phyloP scores from a whole-genome alignment of 2,329 filamentous ascomycete genomes.

The Nectriaceae sp. region DNA sequence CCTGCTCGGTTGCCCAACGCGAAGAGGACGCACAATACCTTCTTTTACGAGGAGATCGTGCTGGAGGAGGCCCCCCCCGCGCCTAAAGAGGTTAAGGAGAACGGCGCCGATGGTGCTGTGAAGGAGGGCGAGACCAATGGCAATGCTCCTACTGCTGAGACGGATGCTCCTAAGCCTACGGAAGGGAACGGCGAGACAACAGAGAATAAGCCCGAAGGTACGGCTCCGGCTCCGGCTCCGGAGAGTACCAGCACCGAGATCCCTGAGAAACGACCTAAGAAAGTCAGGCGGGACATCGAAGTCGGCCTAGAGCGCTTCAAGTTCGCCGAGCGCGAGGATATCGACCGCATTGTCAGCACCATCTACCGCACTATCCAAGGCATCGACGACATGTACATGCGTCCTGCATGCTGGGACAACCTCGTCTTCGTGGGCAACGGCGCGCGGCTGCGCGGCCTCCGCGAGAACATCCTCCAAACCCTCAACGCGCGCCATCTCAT shows the following conservation, averaged over 20 bases:
- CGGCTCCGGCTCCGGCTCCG: constrained; percentile 1
- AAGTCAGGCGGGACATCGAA: constrained; percentile 68
- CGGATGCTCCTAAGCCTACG: constrained; percentile 28
- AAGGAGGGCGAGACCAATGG: constrained; percentile 17
- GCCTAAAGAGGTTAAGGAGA: constrained; percentile 29
- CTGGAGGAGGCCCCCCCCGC: constrained; percentile 51
- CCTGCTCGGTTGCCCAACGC: constrained; percentile 68
- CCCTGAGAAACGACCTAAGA: constrained; percentile 54
- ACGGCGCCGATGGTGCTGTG: constrained; percentile 13
- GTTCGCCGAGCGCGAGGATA: constrained; percentile 68
- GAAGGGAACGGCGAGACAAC: constrained; percentile 15
- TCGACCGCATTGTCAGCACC: constrained; percentile 81
- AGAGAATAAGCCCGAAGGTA: constrained; percentile 23
- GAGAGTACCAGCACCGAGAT: constrained; percentile 23
- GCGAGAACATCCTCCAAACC: constrained; percentile 81
- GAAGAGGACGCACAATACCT: constrained; percentile 68
- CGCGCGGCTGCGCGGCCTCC: constrained; percentile 72
- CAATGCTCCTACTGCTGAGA: constrained; percentile 12
- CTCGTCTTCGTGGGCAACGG: constrained; percentile 92
- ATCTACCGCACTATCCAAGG: constrained; percentile 82
- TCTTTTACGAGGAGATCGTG: constrained; percentile 71
- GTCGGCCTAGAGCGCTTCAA: constrained; percentile 76
- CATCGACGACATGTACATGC: constrained; percentile 82
- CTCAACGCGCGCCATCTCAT: constrained; percentile 83
- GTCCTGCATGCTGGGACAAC: constrained; percentile 87